Base-by-base conservation (phyloP, 441 rosid genomes). In the Erysimum cheiri region DNA sequence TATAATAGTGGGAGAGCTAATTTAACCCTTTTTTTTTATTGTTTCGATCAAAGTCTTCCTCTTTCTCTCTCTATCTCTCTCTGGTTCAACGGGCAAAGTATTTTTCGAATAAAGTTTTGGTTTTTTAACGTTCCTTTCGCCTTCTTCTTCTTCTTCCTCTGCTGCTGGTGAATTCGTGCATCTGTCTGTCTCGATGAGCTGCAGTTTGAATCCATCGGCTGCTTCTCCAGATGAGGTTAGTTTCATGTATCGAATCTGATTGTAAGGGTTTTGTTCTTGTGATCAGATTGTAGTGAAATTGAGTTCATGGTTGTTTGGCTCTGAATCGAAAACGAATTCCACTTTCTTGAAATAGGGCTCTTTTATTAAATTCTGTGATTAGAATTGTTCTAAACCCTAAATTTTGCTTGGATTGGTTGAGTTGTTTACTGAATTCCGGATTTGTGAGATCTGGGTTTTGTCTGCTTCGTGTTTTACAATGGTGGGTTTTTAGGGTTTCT, bases 51-150 rank as follows among this genome's bases (percentile, higher is more conserved):
- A 29, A 47, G 76, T 77, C 54, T 69, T 56, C 47, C 64, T 75
- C 61, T 75, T 41, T 60, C 74, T 64, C 60, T 70, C 61, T 61
- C 58, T 70, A 41, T 67, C 77, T 82, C 76, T 85, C 85, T 75
- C 77, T 67, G 75, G 63, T 83, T 88, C 93, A 88, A 88, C 97
- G 96, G 96, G 94, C 94, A 89, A 77, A 87, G 80, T 87, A 74
- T 83, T 83, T 83, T 85, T 74, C 85, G 83, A 81, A 86, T 70
- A 80, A 79, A 60, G 63, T 48, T 75, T 75, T 53, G 22, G 19
- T 48, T 69, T 50, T 68, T 66, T 43, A 83, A 78, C 76, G 74
- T 76, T 61, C 73, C 26, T 68, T 61, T 75, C 62, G 67, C 64
- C 79, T 40, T 49, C 77, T 37, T 24, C 26, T 26, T 26, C 28